Evolutionary conservation across 73 alveolate genomes (phyloP), one percentile per base, ranked within the genome.

Genomic region (Breviolum minutum): DNA sequence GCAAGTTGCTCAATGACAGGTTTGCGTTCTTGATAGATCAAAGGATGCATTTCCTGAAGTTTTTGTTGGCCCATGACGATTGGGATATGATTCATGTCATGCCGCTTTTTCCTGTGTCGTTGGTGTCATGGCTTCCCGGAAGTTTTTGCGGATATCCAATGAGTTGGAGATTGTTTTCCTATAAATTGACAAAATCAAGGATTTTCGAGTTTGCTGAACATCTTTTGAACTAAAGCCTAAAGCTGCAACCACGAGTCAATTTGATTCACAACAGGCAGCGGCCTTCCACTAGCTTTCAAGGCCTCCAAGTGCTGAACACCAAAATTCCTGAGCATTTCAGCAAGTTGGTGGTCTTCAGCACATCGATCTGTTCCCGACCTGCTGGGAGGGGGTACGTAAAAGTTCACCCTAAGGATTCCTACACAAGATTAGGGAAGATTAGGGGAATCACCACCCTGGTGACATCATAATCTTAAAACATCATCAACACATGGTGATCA

Each of bases 221-320:
- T 0, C 66, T 29, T 5, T 29, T 27, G 66, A 11, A 30, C n/a
- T 26, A 9, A 61, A 40, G 84, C 26, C n/a, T 26, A 9, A 61
- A 40, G 84, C 26, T 80, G 89, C 89, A 80, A 64, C 86, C 87
- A 14, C n/a, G 96, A 14, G 10, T 40, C 96, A 24, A 99, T 99
- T 99, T 99, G 99, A 88, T 99, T 99, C 61, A 99, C 99, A 61
- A 99, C 99, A 10, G 99, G 99, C 92, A 97, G 87, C 63, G 97
- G 99, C 74, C 95, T 85, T 13, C 99, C 99, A 95, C 99, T 83
- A 48, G 90, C 95, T 64, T 99, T 76, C 94, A 99, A 81, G 64
- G 99, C 99, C 66, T 99, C 99, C 74, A 99, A 73, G 84, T 99
- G 99, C 83, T 87, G 95, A 16, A 96, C 89, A 16, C 99, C 92